Evolutionary conservation across 2,329 filamentous ascomycete genomes (phyloP), one percentile per base, ranked within the genome.

Genomic region (Fusarium setosum): DNA sequence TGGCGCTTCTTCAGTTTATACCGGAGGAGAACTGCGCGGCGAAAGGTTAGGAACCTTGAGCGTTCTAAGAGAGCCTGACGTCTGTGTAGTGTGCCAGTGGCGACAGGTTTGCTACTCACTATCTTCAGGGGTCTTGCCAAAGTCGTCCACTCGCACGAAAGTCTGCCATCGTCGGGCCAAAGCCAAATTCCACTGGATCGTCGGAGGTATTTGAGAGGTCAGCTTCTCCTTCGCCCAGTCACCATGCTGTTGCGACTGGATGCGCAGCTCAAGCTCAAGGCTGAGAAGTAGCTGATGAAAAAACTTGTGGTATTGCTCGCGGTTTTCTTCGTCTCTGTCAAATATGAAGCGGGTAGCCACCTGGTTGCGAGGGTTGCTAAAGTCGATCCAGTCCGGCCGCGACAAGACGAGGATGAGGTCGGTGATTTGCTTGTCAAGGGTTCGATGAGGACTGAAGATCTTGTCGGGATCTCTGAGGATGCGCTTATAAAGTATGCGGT

Each of bases 241-340:
- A n/a, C 81, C 79, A 74, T 92, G 88, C 48, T 84, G 79, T 23
- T 79, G 80, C 2, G 86, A 88, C 69, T 90, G 86, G 68, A 93
- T 91, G 35, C 91, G 86, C 57, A 91, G 76, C 71, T 92, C 88
- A 6, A 94, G 81, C 75, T 94, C 91, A 47, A 92, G 82, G 64
- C 89, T 90, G 38, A 94, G 83, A 4, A 94, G 81, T n/a, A 94
- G 79, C 76, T 94, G 91, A 73, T 92, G 90, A 74, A 92, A 93
- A 78, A 94, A 93, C 23, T 83, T 84, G 59, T 86, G 84, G 69
- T 90, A 91, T 59, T 84, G 83, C 17, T 81, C 77, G 42, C 84
- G 80, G 67, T 90, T 88, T 17, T 81, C 80, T 32, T 83, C 81
- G 56, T 83, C 81, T 12, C 83, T 83, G 68, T 90, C 86, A 63